Evolutionary conservation across 805 yeast genomes (phyloP).

Genomic region (Metschnikowia reukaufii): DNA sequence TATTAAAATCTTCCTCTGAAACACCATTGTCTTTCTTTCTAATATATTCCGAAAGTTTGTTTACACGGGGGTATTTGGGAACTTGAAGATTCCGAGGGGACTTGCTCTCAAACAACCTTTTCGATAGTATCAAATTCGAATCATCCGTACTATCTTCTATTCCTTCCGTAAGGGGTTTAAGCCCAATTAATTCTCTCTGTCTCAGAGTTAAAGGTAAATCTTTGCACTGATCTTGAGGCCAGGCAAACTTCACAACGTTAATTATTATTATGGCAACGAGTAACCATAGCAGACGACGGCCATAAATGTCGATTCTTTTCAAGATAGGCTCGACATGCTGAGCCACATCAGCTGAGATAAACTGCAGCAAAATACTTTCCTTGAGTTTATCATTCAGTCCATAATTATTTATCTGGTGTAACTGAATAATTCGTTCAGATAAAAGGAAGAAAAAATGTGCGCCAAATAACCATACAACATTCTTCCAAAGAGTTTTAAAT

Average conservation of each 20-base stretch:
- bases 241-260: slow-evolving; percentile 30
- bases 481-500: slow-evolving; percentile 30
- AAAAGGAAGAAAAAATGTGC: slow-evolving; percentile 26
- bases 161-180: slow-evolving; percentile 19
- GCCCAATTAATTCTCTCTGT: slow-evolving; percentile 49
- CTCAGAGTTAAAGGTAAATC: slow-evolving; percentile 49
- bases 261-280: slow-evolving; percentile 28
- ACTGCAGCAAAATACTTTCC: background rate
- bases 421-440: slow-evolving; percentile 8
- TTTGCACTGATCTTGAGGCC: slow-evolving; percentile 49
- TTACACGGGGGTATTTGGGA: slow-evolving; percentile 24
- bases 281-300: slow-evolving; percentile 15
- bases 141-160: slow-evolving; percentile 17
- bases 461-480: slow-evolving; percentile 27
- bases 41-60: slow-evolving; percentile 10
- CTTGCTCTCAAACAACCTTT: slow-evolving; percentile 22
- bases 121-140: slow-evolving; percentile 23
- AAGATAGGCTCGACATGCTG: background rate
- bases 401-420: slow-evolving; percentile 6
- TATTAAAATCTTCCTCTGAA: slow-evolving; percentile 8
- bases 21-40: background rate
- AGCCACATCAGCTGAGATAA: background rate
- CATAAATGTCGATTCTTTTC: background rate
- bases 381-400: background rate
- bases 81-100: slow-evolving; percentile 15